phyloP scores from a whole-genome alignment of 2,329 filamentous ascomycete genomes.

The Aspergillus sp. region DNA sequence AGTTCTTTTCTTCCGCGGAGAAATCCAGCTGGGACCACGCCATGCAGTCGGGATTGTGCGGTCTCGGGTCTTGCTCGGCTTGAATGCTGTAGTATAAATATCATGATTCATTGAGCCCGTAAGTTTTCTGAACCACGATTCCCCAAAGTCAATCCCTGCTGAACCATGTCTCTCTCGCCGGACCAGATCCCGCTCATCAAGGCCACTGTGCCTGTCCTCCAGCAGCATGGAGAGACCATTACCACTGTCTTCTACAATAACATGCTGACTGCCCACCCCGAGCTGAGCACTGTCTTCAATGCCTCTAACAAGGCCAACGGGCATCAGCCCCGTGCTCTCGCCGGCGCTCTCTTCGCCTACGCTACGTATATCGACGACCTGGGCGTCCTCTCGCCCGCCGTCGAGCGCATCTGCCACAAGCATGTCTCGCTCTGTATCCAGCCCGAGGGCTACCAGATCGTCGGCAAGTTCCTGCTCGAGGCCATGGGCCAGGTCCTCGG shows the following conservation, averaged over 20 bases:
- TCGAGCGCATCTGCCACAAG: conserved; percentile 74
- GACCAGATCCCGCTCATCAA: conserved; percentile 66
- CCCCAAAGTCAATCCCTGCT: background rate
- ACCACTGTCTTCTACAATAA: conserved; percentile 71
- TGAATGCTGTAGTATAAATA: background rate
- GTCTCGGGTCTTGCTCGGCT: too few species aligned
- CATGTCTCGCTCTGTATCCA: conserved; percentile 69
- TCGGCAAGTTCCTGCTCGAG: conserved; percentile 66
- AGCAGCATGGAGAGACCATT: conserved; percentile 66
- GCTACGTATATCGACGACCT: conserved; percentile 71
- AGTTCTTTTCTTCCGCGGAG: too few species aligned
- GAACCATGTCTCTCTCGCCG: conserved; percentile 52
- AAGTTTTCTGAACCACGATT: background rate
- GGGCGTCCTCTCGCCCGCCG: conserved; percentile 54
- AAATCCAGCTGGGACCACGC: too few species aligned
- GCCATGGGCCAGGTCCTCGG: conserved; percentile 69
- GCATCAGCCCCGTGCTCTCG: conserved; percentile 69
- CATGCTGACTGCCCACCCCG: conserved; percentile 64
- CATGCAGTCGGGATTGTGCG: too few species aligned
- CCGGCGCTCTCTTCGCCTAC: conserved; percentile 67
- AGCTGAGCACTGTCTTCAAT: conserved; percentile 71
- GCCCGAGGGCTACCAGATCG: conserved; percentile 68
- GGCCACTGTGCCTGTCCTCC: conserved; percentile 68
- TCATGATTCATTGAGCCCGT: background rate
- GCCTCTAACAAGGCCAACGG: conserved; percentile 66